These are phyloP conservation scores for Plasmodium yoelii DNA, from an alignment of 169 alveolate genomes.

Conservation along the genomic window DNA sequence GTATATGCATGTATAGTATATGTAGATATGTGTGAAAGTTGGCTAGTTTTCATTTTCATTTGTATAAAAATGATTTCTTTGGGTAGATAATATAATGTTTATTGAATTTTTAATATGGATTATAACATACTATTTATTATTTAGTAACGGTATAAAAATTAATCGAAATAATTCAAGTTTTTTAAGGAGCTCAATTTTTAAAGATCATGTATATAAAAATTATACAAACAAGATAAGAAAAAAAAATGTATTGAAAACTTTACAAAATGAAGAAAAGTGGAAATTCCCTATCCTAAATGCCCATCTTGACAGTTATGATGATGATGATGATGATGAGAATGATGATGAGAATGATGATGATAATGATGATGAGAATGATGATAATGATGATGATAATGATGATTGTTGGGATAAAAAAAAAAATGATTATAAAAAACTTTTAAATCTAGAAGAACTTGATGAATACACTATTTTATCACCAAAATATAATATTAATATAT, in stretches of 20 bases:
- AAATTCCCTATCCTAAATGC: no score
- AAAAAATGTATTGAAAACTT: not conserved
- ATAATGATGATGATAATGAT: no score
- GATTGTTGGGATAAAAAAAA: not conserved
- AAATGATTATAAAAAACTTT: constrained; percentile 15
- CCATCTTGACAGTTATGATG: no score
- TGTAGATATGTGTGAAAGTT: no score
- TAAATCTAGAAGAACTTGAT: constrained; percentile 19
- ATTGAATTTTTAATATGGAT: constrained; percentile 22
- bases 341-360: no score
- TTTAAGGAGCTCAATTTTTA: constrained; percentile 22
- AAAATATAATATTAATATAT: constrained; percentile 65
- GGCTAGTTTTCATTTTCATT: no score
- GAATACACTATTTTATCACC: constrained; percentile 47
- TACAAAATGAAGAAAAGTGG: no score
- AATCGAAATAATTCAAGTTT: constrained; percentile 20
- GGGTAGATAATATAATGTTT: constrained; percentile 36
- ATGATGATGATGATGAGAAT: no score
- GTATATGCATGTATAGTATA: no score
- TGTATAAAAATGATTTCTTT: not conserved
- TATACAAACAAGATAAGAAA: not conserved
- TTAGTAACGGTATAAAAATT: constrained; percentile 35
- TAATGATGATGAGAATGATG: no score
- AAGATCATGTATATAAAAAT: not conserved
- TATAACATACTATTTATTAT: constrained; percentile 18